Conservation (phyloP, 169 alveolate species). For the Eimeria nieschulzi region DNA sequence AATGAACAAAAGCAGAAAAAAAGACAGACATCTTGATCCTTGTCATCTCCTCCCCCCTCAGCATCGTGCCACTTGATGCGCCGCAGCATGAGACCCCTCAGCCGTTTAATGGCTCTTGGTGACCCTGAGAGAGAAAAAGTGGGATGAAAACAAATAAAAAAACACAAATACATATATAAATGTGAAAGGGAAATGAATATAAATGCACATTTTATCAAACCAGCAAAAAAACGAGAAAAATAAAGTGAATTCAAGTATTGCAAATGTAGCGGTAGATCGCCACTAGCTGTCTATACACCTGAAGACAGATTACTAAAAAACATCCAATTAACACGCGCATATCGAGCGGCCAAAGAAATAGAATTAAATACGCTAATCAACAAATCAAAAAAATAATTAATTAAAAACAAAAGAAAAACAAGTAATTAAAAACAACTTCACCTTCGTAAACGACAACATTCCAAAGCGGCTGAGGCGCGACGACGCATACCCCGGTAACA, state of each 20-base stretch:
- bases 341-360: no score
- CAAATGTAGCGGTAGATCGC: no score
- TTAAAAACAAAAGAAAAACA: neutral
- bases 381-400: neutral
- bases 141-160: neutral
- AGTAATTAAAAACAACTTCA: neutral
- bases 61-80: slow-evolving; percentile 84
- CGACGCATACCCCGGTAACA: slow-evolving; percentile 90
- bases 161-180: neutral
- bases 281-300: no score
- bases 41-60: slow-evolving; percentile 3
- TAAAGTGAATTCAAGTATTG: no score
- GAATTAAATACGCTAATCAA: neutral
- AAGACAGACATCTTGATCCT: neutral
- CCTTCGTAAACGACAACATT: slow-evolving; percentile 40
- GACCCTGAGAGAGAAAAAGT: slow-evolving; percentile 72
- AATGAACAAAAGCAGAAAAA: neutral
- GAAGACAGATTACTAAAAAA: no score
- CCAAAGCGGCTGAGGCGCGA: slow-evolving; percentile 77
- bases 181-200: no score
- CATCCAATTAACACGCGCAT: no score
- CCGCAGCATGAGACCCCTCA: slow-evolving; percentile 81
- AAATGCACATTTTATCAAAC: no score
- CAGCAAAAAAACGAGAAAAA: no score
- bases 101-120: slow-evolving; percentile 81